Evolutionary conservation across 345 rosid genomes (phyloP).

Genomic region (Aquilaria malaccensis): DNA sequence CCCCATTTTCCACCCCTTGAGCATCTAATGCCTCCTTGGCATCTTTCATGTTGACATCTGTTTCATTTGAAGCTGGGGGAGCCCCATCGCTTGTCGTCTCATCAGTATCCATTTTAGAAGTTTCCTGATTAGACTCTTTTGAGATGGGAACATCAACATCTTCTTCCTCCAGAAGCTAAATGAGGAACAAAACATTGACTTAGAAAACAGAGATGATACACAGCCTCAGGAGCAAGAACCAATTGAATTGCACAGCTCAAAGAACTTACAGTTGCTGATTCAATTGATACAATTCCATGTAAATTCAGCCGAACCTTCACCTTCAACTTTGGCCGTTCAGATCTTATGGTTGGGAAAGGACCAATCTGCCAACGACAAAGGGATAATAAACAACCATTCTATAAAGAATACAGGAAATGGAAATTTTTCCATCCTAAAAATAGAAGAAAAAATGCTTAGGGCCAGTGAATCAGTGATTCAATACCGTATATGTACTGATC

Average conservation of each 20-base stretch:
- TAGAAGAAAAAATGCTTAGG: background rate
- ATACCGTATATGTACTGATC: constrained; percentile 79
- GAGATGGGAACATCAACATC: constrained; percentile 79
- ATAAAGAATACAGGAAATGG: background rate
- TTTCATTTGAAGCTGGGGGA: constrained; percentile 44
- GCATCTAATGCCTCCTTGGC: constrained; percentile 53
- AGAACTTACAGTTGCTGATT: constrained; percentile 74
- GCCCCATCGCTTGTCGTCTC: constrained; percentile 35
- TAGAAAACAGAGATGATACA: background rate
- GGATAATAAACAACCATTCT: constrained; percentile 7
- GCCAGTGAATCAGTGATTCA: background rate
- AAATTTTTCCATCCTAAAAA: background rate
- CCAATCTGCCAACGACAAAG: constrained; percentile 57
- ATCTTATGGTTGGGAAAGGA: constrained; percentile 73
- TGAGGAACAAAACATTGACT: constrained; percentile 1
- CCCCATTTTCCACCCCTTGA: constrained; percentile 60
- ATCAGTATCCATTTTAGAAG: constrained; percentile 71
- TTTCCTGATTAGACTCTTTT: constrained; percentile 50
- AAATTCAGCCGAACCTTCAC: constrained; percentile 77
- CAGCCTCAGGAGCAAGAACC: background rate
- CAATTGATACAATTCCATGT: constrained; percentile 81
- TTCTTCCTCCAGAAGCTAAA: constrained; percentile 91
- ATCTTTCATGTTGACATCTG: constrained; percentile 81
- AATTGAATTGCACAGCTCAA: background rate
- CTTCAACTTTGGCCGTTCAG: constrained; percentile 79